phyloP scores from a whole-genome alignment of 2,329 filamentous ascomycete genomes.

The Colletotrichum euphorbiae region DNA sequence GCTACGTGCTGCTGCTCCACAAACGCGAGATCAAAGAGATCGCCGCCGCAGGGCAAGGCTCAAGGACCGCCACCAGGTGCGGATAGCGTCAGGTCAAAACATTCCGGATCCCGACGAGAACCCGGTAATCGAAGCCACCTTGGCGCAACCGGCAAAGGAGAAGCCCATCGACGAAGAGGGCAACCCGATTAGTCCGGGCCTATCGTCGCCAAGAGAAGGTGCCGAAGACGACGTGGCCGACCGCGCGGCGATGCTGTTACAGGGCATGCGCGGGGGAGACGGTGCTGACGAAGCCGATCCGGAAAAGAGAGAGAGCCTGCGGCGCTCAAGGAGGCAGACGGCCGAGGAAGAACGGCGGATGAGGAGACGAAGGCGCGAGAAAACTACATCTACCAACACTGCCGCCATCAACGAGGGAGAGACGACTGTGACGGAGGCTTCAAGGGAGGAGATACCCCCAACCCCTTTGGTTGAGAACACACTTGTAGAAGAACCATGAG shows the following conservation, averaged over 20 bases:
- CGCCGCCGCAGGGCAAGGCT: slow-evolving; percentile 86
- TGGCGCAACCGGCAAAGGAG: slow-evolving; percentile 50
- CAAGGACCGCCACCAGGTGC: slow-evolving; percentile 90
- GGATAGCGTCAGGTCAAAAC: slow-evolving; percentile 88
- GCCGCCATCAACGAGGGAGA: slow-evolving; percentile 42
- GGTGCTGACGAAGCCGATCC: slow-evolving; percentile 63
- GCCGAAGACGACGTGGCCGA: slow-evolving; percentile 82
- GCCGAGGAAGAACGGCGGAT: slow-evolving; percentile 82
- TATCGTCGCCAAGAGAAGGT: slow-evolving; percentile 57
- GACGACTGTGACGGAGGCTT: slow-evolving; percentile 32
- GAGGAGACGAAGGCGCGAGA: slow-evolving; percentile 74
- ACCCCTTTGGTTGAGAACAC: slow-evolving; percentile 40
- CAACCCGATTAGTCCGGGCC: slow-evolving; percentile 63
- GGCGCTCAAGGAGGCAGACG: slow-evolving; percentile 73
- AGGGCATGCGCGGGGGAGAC: slow-evolving; percentile 80
- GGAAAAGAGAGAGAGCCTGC: slow-evolving; percentile 69
- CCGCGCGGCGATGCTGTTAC: slow-evolving; percentile 83
- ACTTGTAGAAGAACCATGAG: slow-evolving; percentile 40
- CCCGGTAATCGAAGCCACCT: slow-evolving; percentile 63
- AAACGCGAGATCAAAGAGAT: slow-evolving; percentile 89
- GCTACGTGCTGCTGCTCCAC: slow-evolving; percentile 89
- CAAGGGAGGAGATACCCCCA: slow-evolving; percentile 38
- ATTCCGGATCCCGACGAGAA: slow-evolving; percentile 80
- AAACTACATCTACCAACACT: slow-evolving; percentile 55
- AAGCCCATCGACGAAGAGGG: slow-evolving; percentile 60